Base-by-base conservation (phyloP, 2,329 filamentous ascomycete genomes). In the Phialocephala subalpina region DNA sequence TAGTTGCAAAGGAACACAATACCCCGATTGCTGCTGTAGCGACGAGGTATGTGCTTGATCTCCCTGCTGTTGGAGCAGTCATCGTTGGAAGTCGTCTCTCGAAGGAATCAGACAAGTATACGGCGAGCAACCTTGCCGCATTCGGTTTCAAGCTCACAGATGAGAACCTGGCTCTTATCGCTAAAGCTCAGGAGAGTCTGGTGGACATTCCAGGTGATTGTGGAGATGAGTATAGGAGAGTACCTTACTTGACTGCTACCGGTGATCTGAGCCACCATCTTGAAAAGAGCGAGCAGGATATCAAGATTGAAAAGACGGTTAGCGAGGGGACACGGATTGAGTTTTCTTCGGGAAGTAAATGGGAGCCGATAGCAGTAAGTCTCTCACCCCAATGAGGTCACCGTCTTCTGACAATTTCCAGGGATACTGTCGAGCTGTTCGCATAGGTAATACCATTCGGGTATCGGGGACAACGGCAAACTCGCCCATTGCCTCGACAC, bases 31-130 rank as follows among this genome's bases (percentile, higher is more conserved):
- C 82, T 1, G 82, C 80, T 12, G 81, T 84, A 2, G 83, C 83
- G 1, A 81, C 78, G 16, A 76, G 82, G 66, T 85, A 82, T 79
- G 82, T 85, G 0, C 73, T 85, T 11, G 83, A 85, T 64, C 79
- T 82, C 63, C 76, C 79, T 1, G 79, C 77, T 58, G 82, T 85
- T 0, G 82, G 80, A 3, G 83, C 83, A 0, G 82, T 85, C 0
- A 83, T 85, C 29, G 79, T 85, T 5, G 83, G 83, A 1, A 78
- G 79, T 2, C 74, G 83, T 25, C 78, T 83, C 73, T 73, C 78
- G 49, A 72, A 82, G 60, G 76, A 57, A 78, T 62, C 69, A 75
- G 1, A 76, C 69, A 71, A 77, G 58, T 73, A 80, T 73, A 70
- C 75, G 27, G 69, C 76, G 11, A 74, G 80, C 57, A 83, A 82